Conservation (phyloP, 1,284 basidiomycete genomes). For the Xerocomus minutiporus region DNA sequence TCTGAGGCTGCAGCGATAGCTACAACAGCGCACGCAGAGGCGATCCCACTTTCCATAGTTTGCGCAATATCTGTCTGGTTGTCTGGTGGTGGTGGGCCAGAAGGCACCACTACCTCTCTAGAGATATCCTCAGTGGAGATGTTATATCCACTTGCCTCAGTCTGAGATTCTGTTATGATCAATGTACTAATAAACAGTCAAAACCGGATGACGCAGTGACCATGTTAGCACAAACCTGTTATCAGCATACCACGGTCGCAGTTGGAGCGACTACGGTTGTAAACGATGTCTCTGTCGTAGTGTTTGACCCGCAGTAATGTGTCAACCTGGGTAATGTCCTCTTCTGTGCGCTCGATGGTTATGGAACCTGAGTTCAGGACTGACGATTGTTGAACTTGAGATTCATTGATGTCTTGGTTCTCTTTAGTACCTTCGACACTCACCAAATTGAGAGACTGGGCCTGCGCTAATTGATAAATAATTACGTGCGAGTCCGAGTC, state of each 20-base stretch:
- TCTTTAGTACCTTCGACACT: neutral
- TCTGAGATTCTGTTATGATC: neutral
- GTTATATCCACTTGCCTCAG: neutral
- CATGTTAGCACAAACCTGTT: slow-evolving; percentile 4
- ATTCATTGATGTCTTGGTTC: neutral
- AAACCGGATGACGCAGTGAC: no score
- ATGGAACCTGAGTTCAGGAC: no score
- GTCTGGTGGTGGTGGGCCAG: neutral
- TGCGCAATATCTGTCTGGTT: neutral
- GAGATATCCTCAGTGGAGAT: neutral
- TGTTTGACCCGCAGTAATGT: no score
- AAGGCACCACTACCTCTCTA: no score
- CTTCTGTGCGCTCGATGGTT: no score
- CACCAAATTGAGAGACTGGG: neutral
- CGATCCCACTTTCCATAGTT: neutral
- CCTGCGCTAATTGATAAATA: neutral
- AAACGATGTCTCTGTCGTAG: no score
- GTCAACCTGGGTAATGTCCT: no score
- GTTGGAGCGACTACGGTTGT: neutral
- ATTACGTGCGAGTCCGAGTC: neutral
- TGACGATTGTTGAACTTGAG: neutral
- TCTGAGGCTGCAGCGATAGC: neutral
- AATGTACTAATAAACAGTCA: slow-evolving; percentile 5
- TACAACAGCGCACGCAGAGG: neutral
- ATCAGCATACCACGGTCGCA: neutral